Evolutionary conservation across 2,329 filamentous ascomycete species (phyloP).

Genomic region (Cryphonectria japonica): DNA sequence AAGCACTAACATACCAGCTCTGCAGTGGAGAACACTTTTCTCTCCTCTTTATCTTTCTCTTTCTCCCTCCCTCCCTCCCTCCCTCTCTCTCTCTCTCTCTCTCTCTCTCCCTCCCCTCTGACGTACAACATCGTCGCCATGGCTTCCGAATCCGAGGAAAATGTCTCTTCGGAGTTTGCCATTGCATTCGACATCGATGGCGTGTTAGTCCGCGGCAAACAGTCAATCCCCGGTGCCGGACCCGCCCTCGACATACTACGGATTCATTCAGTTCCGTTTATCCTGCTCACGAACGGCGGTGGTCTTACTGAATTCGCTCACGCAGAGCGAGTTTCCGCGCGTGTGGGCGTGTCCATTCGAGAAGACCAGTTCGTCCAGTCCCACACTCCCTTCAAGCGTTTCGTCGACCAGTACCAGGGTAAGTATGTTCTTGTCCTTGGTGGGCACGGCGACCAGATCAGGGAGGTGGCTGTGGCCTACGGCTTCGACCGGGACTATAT

Average conservation of each 20-base stretch:
- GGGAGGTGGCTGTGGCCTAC: conserved; percentile 37
- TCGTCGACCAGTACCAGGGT: conserved; percentile 53
- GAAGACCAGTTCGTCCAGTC: conserved; percentile 66
- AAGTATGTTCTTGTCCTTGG: conserved; percentile 58
- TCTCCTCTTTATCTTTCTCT: too few relatives aligned
- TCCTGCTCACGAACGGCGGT: conserved; percentile 75
- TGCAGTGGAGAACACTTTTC: neutral
- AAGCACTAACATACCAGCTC: neutral
- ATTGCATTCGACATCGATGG: conserved; percentile 62
- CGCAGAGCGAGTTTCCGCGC: conserved; percentile 61
- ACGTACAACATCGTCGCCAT: too few relatives aligned
- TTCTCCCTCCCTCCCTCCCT: too few relatives aligned
- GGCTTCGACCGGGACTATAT: conserved; percentile 40
- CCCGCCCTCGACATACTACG: conserved; percentile 64
- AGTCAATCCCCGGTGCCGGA: conserved; percentile 64
- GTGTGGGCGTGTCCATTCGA: conserved; percentile 52
- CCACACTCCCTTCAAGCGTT: conserved; percentile 71
- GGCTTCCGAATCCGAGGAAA: too few relatives aligned
- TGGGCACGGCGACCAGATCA: conserved; percentile 45
- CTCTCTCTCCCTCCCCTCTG: too few relatives aligned
- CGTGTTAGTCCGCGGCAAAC: conserved; percentile 68
- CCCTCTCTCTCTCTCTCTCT: too few relatives aligned
- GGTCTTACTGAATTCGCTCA: conserved; percentile 68
- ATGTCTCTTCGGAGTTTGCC: conserved; percentile 29
- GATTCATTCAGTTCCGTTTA: conserved; percentile 66